Evolutionary conservation across 2,329 filamentous ascomycete species (phyloP).

Genomic region (Dactylellina leptospora): DNA sequence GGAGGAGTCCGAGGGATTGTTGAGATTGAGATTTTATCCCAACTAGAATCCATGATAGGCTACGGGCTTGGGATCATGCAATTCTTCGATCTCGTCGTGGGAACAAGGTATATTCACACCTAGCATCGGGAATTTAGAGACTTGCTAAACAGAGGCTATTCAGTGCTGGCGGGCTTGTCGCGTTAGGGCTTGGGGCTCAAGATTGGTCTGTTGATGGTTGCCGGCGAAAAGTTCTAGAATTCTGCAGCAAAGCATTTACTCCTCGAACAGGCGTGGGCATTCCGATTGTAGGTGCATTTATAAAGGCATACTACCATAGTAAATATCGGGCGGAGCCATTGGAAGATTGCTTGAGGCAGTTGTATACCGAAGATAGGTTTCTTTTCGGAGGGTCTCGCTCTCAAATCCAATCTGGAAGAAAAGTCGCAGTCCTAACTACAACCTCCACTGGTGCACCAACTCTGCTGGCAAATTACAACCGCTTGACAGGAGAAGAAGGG

Average conservation of each 20-base stretch:
- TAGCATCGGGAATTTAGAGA: neutral
- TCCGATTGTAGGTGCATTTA: conserved; percentile 54
- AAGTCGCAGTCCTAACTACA: conserved; percentile 63
- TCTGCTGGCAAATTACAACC: conserved; percentile 64
- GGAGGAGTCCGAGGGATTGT: conserved; percentile 55
- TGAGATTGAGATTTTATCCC: conserved; percentile 58
- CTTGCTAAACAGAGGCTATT: neutral
- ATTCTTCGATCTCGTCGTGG: conserved; percentile 66
- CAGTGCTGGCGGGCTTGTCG: conserved; percentile 63
- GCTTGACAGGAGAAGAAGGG: no score
- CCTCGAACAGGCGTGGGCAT: conserved; percentile 59
- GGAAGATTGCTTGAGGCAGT: conserved; percentile 58
- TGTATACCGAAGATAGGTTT: conserved; percentile 59
- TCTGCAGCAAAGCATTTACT: conserved; percentile 62
- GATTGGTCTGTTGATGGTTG: conserved; percentile 60
- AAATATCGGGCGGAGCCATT: conserved; percentile 59
- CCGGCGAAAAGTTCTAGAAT: conserved; percentile 60
- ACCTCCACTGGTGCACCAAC: conserved; percentile 61
- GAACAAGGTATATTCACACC: conserved; percentile 59
- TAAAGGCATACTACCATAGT: conserved; percentile 1
- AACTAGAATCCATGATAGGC: conserved; percentile 61
- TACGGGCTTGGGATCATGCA: conserved; percentile 61
- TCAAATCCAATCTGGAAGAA: conserved; percentile 52
- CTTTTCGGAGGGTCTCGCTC: conserved; percentile 60
- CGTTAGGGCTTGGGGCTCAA: conserved; percentile 61